Conservation (phyloP, 495 filamentous ascomycete species). For the Daldinia concentrica region DNA sequence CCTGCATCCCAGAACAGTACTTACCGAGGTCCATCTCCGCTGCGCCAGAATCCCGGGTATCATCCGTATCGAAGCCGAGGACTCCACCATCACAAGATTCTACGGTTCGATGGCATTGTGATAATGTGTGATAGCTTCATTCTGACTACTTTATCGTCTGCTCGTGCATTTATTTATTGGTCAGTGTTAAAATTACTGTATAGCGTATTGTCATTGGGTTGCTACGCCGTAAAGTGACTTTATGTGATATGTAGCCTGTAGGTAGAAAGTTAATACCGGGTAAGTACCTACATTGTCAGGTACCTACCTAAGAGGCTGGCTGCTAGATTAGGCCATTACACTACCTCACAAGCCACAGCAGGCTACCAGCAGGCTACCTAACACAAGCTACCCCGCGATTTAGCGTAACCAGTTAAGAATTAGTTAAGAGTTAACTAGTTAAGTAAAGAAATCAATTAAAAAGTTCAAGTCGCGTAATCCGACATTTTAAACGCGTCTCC, state of each 20-base stretch:
- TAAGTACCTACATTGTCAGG: neutral
- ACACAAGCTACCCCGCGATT: slow-evolving; percentile 37
- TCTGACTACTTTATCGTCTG: neutral
- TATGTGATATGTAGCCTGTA: too few relatives aligned
- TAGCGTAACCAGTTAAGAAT: slow-evolving; percentile 20
- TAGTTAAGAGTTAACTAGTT: too few relatives aligned
- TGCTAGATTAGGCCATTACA: neutral
- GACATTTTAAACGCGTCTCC: slow-evolving; percentile 39
- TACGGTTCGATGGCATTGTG: slow-evolving; percentile 7
- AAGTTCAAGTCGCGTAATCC: slow-evolving; percentile 37
- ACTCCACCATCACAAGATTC: slow-evolving; percentile 35
- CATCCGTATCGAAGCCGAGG: slow-evolving; percentile 24
- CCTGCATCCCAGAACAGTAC: slow-evolving; percentile 11
- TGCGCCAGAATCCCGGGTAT: slow-evolving; percentile 35
- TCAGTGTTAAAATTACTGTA: neutral
- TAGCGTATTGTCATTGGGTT: too few relatives aligned
- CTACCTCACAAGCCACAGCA: slow-evolving; percentile 4
- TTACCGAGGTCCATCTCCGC: slow-evolving; percentile 38
- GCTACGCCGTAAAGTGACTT: too few relatives aligned
- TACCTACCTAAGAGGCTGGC: neutral
- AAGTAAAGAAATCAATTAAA: slow-evolving; percentile 31
- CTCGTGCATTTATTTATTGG: neutral
- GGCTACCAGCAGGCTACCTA: too few relatives aligned
- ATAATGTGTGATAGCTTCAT: slow-evolving; percentile 26
- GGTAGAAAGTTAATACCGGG: neutral